Evolutionary conservation across 2,329 filamentous ascomycete genomes (phyloP).

Genomic region (Aciculosporium take): DNA sequence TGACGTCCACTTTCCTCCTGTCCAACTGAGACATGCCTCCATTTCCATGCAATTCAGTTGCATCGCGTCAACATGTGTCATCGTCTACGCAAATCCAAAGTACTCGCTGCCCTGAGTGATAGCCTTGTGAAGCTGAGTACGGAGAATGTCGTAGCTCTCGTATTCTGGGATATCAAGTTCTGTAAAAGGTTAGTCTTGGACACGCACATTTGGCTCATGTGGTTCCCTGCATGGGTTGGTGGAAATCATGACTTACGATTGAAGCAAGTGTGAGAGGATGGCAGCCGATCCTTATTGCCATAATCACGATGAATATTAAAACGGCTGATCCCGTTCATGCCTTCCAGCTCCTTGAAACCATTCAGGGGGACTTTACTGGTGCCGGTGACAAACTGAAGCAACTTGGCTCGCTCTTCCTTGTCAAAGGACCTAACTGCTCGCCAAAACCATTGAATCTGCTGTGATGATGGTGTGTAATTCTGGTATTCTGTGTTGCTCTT

Average conservation of each 20-base stretch:
- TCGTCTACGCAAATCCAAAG: constrained; percentile 79
- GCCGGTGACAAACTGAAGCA: constrained; percentile 95
- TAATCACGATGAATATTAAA: constrained; percentile 99
- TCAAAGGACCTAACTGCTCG: constrained; percentile 92
- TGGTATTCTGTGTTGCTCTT: constrained; percentile 98
- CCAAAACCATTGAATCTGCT: constrained; percentile 99
- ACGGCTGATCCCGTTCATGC: constrained; percentile 94
- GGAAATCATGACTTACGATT: constrained; percentile 60
- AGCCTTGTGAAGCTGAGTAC: constrained; percentile 79
- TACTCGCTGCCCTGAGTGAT: constrained; percentile 97
- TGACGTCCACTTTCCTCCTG: not conserved
- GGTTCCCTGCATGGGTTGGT: constrained; percentile 18
- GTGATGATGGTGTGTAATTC: constrained; percentile 87
- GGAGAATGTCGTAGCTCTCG: constrained; percentile 82
- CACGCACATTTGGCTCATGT: not conserved
- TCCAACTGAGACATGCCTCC: not conserved
- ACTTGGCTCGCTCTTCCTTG: constrained; percentile 94
- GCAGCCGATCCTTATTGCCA: constrained; percentile 87
- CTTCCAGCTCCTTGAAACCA: constrained; percentile 96
- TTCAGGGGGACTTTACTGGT: constrained; percentile 97
- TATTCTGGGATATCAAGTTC: constrained; percentile 98
- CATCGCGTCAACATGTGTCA: constrained; percentile 3
- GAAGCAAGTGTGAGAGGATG: constrained; percentile 96
- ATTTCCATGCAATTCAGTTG: not conserved
- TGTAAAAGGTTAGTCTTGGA: constrained; percentile 24